A percentile compares a stretch with the other conserved stretches of the same genome.
Evolutionary conservation across 2,329 filamentous ascomycete genomes (phyloP).

Genomic region (Fusarium sp.): DNA sequence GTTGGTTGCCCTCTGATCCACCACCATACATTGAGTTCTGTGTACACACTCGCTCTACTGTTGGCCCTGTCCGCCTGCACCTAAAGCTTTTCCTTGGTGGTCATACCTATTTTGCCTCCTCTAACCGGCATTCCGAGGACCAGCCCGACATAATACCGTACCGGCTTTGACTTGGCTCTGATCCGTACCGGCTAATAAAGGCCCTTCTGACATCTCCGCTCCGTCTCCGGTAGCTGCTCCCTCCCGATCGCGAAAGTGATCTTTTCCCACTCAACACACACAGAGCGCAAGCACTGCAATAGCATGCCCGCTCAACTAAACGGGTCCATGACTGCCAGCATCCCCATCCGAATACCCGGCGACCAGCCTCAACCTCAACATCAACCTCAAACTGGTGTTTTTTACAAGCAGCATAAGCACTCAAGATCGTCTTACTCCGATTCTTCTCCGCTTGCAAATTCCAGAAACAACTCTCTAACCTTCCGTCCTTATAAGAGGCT

Average conservation of each 20-base stretch:
- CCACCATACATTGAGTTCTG: slow-evolving; percentile 50
- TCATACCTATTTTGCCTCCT: slow-evolving; percentile 34
- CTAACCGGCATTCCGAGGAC: slow-evolving; percentile 41
- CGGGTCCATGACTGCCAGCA: slow-evolving; percentile 52
- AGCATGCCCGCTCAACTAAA: slow-evolving; percentile 56
- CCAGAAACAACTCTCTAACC: slow-evolving; percentile 70
- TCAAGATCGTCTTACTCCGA: slow-evolving; percentile 72
- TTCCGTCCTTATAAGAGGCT: slow-evolving; percentile 69
- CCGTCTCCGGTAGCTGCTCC: slow-evolving; percentile 37
- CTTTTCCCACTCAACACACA: slow-evolving; percentile 29
- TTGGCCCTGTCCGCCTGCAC: slow-evolving; percentile 34
- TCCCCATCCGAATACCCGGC: slow-evolving; percentile 53
- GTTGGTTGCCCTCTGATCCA: slow-evolving; percentile 50
- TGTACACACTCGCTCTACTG: slow-evolving; percentile 44
- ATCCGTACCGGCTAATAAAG: slow-evolving; percentile 39
- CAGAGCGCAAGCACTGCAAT: slow-evolving; percentile 38
- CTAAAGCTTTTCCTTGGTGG: slow-evolving; percentile 16
- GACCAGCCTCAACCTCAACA: slow-evolving; percentile 45
- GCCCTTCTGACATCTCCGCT: slow-evolving; percentile 29
- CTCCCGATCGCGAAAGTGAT: slow-evolving; percentile 36
- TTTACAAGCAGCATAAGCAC: slow-evolving; percentile 66
- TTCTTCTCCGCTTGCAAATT: slow-evolving; percentile 63
- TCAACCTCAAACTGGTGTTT: slow-evolving; percentile 44
- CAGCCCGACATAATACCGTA: slow-evolving; percentile 42
- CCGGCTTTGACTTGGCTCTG: slow-evolving; percentile 27